Base-by-base conservation (phyloP, 192 early-diverging fungal genomes). In the Coemansia sp. region DNA sequence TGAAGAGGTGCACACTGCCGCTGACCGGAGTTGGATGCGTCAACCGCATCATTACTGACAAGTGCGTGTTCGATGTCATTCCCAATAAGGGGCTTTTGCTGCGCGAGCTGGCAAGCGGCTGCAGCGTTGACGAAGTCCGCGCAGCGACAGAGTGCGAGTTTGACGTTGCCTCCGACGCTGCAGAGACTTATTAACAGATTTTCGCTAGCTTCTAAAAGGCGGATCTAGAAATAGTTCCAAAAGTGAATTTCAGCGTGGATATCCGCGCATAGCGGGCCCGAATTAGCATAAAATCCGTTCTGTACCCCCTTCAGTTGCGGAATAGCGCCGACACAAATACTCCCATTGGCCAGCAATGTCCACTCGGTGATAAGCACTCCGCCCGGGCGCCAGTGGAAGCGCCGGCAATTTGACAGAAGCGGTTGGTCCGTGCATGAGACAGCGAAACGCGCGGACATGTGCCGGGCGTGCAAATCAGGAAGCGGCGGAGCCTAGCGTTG, bases 61-160 rank as follows among this genome's bases (percentile, higher is more conserved):
- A 82, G 55, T 85, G 85, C 57, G 85, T 87, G 29, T 85, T 87
- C 53, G 83, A 87, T 34, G 82, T 87, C 17, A 26, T 68, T 8
- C 56, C 50, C 2, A 42, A 46, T 32, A 61, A 74, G 27, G 70
- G 68, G 4, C 58, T 87, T 17, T 68, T 72, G 0, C 57, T 87
- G 41, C 78, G 72, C 10, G 85, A 87, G 69, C 60, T 87, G 57
- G 81, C 81, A 48, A 58, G 51, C 9, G 83, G 75, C 36, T 79
- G 82, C 12, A 76, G 79, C 2, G 64, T 84, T 7, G 82, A 84
- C 8, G 82, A 87, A 8, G 81, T 87, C 10, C 75, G 66, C 56
- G 57, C 59, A 11, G 58, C 65, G 10, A 87, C 85, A 5, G 85
- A 65, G 1, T 78, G 78, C 28, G 54, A 57, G 8, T 87, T 85